These are phyloP conservation scores for Simplicillium aogashimaense DNA, from an alignment of 2,329 filamentous ascomycete genomes.

Conservation along the genomic window DNA sequence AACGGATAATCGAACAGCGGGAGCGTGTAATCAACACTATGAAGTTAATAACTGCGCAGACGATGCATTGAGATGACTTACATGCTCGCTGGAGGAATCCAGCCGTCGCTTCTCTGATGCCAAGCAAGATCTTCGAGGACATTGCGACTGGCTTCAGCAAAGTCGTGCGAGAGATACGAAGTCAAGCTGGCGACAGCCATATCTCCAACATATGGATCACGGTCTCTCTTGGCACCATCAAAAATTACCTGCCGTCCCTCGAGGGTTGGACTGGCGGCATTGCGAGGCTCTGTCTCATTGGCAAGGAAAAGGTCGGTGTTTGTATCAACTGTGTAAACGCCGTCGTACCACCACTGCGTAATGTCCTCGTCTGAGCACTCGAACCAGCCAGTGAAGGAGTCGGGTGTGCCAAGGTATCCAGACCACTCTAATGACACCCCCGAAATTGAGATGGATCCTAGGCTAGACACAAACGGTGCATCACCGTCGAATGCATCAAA, in stretches of 20 bases:
- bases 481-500: conserved; percentile 33
- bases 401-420: conserved; percentile 34
- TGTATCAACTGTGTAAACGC: conserved; percentile 41
- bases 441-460: conserved; percentile 31
- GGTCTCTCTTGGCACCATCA: conserved; percentile 41
- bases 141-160: conserved; percentile 28
- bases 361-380: conserved; percentile 38
- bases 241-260: conserved; percentile 34
- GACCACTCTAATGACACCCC: conserved; percentile 31
- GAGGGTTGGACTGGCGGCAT: conserved; percentile 30
- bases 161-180: conserved; percentile 34
- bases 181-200: conserved; percentile 38
- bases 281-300: conserved; percentile 38
- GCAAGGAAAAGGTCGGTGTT: conserved; percentile 32
- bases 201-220: conserved; percentile 43
- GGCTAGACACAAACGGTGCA: conserved; percentile 29
- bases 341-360: conserved; percentile 43
- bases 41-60: not conserved
- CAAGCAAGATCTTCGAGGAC: conserved; percentile 37
- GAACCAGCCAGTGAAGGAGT: conserved; percentile 40
- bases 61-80: conserved; percentile 13
- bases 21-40: conserved; percentile 27
- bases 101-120: conserved; percentile 39
- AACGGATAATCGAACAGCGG: conserved; percentile 41
- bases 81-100: conserved; percentile 45